phyloP scores from a whole-genome alignment of 169 alveolate species.

The Plasmodium yoelii region DNA sequence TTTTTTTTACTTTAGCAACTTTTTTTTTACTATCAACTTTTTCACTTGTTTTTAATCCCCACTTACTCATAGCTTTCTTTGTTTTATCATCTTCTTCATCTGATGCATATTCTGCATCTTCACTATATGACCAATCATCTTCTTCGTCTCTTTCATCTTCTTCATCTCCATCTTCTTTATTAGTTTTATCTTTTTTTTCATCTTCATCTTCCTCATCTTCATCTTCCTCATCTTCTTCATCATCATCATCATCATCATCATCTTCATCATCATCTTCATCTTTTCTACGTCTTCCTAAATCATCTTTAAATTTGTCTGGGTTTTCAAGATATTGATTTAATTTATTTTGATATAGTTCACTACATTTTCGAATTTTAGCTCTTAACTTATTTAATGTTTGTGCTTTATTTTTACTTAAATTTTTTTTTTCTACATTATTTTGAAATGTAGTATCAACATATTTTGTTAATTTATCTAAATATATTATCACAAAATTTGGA shows the following conservation, averaged over 20 bases:
- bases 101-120: constrained; percentile 80
- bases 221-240: constrained; percentile 11
- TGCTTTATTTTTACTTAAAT: constrained; percentile 87
- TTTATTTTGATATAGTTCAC: constrained; percentile 83
- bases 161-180: constrained; percentile 63
- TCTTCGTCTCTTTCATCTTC: constrained; percentile 81
- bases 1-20: constrained; percentile 76
- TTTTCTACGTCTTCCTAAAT: constrained; percentile 77
- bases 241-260: constrained; percentile 67
- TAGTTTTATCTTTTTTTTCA: constrained; percentile 22
- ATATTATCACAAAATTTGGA: constrained; percentile 80
- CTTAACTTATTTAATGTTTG: constrained; percentile 87
- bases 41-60: constrained; percentile 89
- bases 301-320: constrained; percentile 84
- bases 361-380: constrained; percentile 88
- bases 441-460: constrained; percentile 76
- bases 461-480: constrained; percentile 78
- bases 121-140: constrained; percentile 90
- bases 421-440: constrained; percentile 85
- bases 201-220: constrained; percentile 17
- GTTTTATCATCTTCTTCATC: constrained; percentile 88
- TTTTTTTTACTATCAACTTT: constrained; percentile 75
- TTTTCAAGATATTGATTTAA: constrained; percentile 85
- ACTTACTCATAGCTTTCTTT: constrained; percentile 88
- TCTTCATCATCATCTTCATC: constrained; percentile 80